phyloP scores from a whole-genome alignment of 441 rosid species.

The Breynia disticha region DNA sequence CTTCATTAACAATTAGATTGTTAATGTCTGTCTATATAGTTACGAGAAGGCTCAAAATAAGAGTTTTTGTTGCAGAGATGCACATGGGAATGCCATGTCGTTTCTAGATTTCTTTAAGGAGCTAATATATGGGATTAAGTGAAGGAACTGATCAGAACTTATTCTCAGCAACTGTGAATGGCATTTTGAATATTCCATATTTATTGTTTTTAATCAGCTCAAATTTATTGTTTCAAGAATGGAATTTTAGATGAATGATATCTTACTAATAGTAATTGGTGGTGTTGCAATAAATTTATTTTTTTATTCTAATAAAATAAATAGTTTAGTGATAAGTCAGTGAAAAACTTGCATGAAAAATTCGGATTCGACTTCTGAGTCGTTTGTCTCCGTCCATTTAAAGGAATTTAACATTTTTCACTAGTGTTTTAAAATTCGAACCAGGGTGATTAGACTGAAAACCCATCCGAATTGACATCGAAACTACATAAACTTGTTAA shows the following conservation, averaged over 20 bases:
- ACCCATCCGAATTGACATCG: too few species aligned
- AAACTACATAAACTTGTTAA: too few species aligned
- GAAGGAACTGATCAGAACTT: conserved; percentile 24
- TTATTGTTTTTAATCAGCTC: too few species aligned
- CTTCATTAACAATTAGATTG: conserved; percentile 15
- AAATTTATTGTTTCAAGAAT: conserved; percentile 15
- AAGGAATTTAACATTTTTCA: too few species aligned
- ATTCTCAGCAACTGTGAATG: conserved; percentile 23
- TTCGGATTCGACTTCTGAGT: too few species aligned
- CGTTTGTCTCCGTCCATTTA: too few species aligned
- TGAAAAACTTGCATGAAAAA: too few species aligned
- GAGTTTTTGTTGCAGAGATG: conserved; percentile 21
- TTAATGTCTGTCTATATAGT: conserved; percentile 3
- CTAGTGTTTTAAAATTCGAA: too few species aligned
- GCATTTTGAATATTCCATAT: conserved; percentile 28
- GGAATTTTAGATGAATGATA: conserved; percentile 15
- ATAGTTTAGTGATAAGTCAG: too few species aligned
- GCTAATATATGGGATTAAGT: conserved; percentile 18
- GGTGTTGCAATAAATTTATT: conserved; percentile 9
- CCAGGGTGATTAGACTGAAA: too few species aligned
- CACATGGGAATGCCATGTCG: conserved; percentile 45
- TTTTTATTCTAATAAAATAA: too few species aligned
- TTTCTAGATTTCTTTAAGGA: conserved; percentile 16
- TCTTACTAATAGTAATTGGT: conserved; percentile 24
- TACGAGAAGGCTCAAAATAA: conserved; percentile 5